These are phyloP conservation scores for Trichomonas tenax DNA, from an alignment of 208 protist genomes.

Conservation along the genomic window DNA sequence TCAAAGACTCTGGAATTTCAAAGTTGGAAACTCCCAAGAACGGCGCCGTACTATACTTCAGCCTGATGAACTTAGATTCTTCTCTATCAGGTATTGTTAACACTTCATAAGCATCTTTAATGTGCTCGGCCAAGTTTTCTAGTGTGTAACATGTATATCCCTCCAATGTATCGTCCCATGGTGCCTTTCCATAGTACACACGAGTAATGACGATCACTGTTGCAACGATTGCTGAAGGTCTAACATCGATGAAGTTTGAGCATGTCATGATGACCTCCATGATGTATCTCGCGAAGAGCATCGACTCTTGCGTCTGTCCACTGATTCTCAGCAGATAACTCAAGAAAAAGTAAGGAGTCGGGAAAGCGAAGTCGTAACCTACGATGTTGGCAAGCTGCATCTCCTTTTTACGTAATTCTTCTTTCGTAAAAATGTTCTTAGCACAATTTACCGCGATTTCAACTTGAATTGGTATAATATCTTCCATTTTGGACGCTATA, in stretches of 20 bases:
- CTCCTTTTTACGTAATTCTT: background rate
- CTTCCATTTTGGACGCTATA: background rate
- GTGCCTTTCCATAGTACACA: background rate
- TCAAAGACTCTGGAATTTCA: background rate
- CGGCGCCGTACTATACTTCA: background rate
- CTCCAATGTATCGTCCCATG: background rate
- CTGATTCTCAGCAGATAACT: background rate
- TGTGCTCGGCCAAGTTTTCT: background rate
- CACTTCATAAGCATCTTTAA: background rate
- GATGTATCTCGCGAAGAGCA: background rate
- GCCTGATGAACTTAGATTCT: background rate
- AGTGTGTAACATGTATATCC: background rate
- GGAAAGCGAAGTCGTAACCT: background rate
- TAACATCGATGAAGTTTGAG: background rate
- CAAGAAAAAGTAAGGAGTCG: background rate
- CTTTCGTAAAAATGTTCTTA: background rate
- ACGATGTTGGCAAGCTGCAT: background rate
- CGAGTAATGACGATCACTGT: background rate
- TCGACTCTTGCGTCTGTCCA: background rate
- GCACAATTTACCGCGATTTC: background rate
- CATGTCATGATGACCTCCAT: background rate
- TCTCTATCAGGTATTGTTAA: background rate
- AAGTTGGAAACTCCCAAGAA: background rate
- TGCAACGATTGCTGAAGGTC: background rate
- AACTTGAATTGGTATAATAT: background rate